A percentile compares a stretch with the other conserved stretches of the same genome.
These are phyloP conservation scores for Polytrichum commune DNA, from an alignment of 225 moss, liverwort and hornwort species.

Conservation along the genomic window DNA sequence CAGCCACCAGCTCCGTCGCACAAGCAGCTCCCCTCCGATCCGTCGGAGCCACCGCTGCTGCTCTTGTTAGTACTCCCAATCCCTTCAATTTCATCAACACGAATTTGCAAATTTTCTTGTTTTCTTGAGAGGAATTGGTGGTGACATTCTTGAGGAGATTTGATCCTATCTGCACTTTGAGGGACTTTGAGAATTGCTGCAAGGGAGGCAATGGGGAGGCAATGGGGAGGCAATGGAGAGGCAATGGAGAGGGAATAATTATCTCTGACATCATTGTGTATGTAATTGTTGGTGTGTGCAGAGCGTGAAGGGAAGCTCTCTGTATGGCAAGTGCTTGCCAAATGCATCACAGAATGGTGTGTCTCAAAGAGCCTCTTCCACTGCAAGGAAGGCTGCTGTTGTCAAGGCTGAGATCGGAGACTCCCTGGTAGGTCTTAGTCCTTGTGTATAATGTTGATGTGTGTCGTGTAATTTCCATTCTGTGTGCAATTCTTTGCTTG, in stretches of 20 bases:
- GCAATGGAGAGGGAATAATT: neutral
- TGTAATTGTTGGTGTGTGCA: slow-evolving; percentile 15
- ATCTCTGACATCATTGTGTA: neutral
- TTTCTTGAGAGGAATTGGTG: too few relatives aligned
- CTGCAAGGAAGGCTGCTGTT: slow-evolving; percentile 17
- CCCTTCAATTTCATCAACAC: neutral
- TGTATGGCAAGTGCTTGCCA: slow-evolving; percentile 38
- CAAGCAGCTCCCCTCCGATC: neutral
- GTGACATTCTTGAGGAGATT: too few relatives aligned
- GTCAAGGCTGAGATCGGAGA: slow-evolving; percentile 59
- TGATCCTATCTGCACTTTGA: neutral
- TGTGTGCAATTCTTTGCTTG: too few relatives aligned
- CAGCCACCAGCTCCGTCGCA: neutral
- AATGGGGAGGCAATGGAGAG: neutral
- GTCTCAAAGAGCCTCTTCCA: slow-evolving; percentile 21
- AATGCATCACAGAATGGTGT: slow-evolving; percentile 1
- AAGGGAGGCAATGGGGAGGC: neutral
- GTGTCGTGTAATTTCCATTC: too few relatives aligned
- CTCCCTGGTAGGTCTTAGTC: slow-evolving; percentile 33
- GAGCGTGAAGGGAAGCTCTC: slow-evolving; percentile 48
- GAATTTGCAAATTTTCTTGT: too few relatives aligned
- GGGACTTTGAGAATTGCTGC: neutral
- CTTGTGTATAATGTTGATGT: neutral
- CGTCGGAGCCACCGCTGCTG: neutral
- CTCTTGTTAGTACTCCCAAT: neutral